Evolutionary conservation across 2,329 filamentous ascomycete genomes (phyloP), one percentile per base, ranked within the genome.

Genomic region (Phaeosphaeriaceae sp.): DNA sequence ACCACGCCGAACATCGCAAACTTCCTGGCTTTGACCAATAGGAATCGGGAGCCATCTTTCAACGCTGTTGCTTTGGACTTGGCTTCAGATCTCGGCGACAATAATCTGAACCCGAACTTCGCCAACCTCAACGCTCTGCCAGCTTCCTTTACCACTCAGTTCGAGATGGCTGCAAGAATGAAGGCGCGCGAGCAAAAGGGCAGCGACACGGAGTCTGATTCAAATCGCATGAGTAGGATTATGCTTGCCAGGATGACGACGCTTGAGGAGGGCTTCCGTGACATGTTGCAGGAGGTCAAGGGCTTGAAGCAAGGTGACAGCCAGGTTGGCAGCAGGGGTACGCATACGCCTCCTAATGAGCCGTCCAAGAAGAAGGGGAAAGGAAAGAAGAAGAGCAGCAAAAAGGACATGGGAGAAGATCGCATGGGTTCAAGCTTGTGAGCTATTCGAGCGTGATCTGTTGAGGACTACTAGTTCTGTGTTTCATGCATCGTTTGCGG

Each of bases 231-330:
- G 72, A 86, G 89, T 66, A 87, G 92, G 56, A 85, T 97, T 48
- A 91, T 97, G 78, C 82, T 97, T 48, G 92, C 93, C 9, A 85
- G 93, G 32, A 97, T 97, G 93, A 95, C 95, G 76, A 94, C 91
- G 8, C 84, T 98, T 1, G 94, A 98, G 75, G 93, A 97, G 78
- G 91, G 93, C 15, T 94, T 98, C 76, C 86, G 91, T 2, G 92
- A 97, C 59, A 89, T 97, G n/a, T 86, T 93, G 56, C 88, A 87
- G 62, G 92, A 95, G 76, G 89, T 97, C 75, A 88, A 91, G 61
- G 87, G 88, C 63, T 79, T 86, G 74, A 86, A 82, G 77, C 77
- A 76, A 63, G 76, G 71, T 22, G 74, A 71, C 1, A 66, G 70
- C 49, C 63, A 70, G 23, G 56, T 53, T 8, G 66, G 60, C 8